phyloP scores from a whole-genome alignment of 2,329 filamentous ascomycete genomes.

The Metarhizium humberi region DNA sequence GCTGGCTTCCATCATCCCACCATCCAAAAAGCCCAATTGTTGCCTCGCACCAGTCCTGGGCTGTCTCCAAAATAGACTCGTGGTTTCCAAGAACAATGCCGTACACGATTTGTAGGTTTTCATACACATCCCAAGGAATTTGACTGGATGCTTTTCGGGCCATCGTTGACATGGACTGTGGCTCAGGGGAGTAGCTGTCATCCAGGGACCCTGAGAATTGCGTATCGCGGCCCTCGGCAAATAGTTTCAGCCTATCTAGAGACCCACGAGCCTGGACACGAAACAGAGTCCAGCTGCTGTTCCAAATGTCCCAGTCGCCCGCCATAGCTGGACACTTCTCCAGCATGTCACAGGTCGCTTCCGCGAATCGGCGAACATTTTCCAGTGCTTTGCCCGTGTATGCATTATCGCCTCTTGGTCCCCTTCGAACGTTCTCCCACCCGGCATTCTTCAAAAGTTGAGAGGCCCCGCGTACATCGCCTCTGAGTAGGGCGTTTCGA shows the following conservation, averaged over 20 bases:
- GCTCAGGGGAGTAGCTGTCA: slow-evolving; percentile 27
- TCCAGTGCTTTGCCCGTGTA: slow-evolving; percentile 70
- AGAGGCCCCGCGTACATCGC: slow-evolving; percentile 59
- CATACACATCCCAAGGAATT: slow-evolving; percentile 84
- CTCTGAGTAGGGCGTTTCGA: slow-evolving; percentile 65
- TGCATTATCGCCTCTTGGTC: slow-evolving; percentile 52
- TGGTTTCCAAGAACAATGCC: slow-evolving; percentile 69
- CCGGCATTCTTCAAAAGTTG: slow-evolving; percentile 63
- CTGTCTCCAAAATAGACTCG: slow-evolving; percentile 63
- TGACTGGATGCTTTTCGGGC: slow-evolving; percentile 72
- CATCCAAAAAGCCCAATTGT: slow-evolving; percentile 75
- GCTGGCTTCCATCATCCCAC: slow-evolving; percentile 74
- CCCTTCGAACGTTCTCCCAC: slow-evolving; percentile 67
- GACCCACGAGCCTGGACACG: slow-evolving; percentile 63
- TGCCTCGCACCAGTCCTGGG: slow-evolving; percentile 90
- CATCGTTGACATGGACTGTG: slow-evolving; percentile 52
- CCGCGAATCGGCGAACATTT: slow-evolving; percentile 65
- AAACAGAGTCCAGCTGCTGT: slow-evolving; percentile 76
- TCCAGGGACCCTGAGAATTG: slow-evolving; percentile 21
- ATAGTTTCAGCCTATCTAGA: slow-evolving; percentile 61
- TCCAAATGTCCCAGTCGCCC: slow-evolving; percentile 74
- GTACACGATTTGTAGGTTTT: slow-evolving; percentile 73
- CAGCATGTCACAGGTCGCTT: slow-evolving; percentile 59
- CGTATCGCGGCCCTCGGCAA: slow-evolving; percentile 65
- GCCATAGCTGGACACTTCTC: slow-evolving; percentile 61